Evolutionary conservation across 768 basidiomycete genomes (phyloP).

Genomic region (Tricholoma terreum): DNA sequence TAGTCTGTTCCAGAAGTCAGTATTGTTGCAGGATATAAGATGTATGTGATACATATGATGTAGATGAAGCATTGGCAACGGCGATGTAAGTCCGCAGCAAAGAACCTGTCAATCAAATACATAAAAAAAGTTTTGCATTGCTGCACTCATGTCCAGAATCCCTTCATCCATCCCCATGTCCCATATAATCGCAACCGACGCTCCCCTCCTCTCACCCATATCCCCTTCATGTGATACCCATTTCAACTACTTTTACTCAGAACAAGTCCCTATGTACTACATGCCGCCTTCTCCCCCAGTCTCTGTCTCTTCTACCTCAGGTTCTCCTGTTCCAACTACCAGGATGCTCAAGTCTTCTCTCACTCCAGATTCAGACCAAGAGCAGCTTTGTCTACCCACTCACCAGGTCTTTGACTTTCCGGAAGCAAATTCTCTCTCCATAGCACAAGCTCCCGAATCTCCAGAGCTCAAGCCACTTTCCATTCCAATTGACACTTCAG

Average conservation of each 20-base stretch:
- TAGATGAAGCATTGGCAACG: background rate
- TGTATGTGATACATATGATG: background rate
- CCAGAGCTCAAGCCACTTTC: conserved; percentile 30
- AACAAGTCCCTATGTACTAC: conserved; percentile 40
- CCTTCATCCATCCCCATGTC: conserved; percentile 48
- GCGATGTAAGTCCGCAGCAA: conserved; percentile 30
- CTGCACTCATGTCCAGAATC: conserved; percentile 21
- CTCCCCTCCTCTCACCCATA: conserved; percentile 53
- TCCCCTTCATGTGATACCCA: conserved; percentile 32
- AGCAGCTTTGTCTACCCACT: conserved; percentile 62
- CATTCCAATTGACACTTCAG: conserved; percentile 31
- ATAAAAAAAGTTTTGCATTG: conserved; percentile 20
- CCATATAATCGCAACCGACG: conserved; percentile 56
- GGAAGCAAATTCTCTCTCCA: conserved; percentile 23
- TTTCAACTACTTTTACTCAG: conserved; percentile 44
- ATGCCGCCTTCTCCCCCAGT: conserved; percentile 47
- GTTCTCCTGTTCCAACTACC: conserved; percentile 43
- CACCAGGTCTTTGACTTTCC: conserved; percentile 71
- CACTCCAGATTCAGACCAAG: conserved; percentile 40
- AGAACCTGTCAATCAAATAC: conserved; percentile 8
- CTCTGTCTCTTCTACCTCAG: conserved; percentile 43
- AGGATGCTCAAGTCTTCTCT: conserved; percentile 51
- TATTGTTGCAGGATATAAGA: too few relatives aligned
- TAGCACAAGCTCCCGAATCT: conserved; percentile 31
- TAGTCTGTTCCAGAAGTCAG: too few relatives aligned